Evolutionary conservation across 805 yeast species (phyloP), one percentile per base, ranked within the genome.

Genomic region (Saccharomyces jurei): DNA sequence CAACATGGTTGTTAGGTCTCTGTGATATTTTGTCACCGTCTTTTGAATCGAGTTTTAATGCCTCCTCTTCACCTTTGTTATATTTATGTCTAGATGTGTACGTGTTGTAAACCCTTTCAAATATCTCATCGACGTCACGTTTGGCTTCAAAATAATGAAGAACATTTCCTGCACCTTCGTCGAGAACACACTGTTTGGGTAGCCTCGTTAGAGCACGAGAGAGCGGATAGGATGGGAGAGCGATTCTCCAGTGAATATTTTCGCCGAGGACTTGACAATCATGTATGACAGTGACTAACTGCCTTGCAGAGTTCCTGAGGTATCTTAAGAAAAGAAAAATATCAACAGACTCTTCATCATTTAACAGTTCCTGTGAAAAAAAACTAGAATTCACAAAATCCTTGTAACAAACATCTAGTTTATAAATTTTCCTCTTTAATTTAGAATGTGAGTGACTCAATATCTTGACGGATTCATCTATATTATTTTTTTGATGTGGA

Each of bases 141-240:
- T 74, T 74, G 1, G 77, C 68, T 52, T 75, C 78, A 51, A 68
- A 69, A 56, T 76, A 78, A 46, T 74, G 70, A 21, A 72, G 68
- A 6, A 75, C 73, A n/a, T 72, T 68, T 27, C 74, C 74, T 2
- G 77, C 75, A 21, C 82, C 82, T 58, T 75, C 75, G 61, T 79
- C 82, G 36, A 71, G 67, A 6, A 74, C 63, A 56, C 78, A 76
- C 49, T 72, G 77, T 31, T 60, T 64, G 0, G 79, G 74, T n/a
- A 77, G 56, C 41, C 78, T 68, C 47, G 70, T 69, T 11, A 79
- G 51, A 0, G 80, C 76, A 53, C 79, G 64, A 3, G 58, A 48
- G 6, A 73, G 54, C 1, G 81, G 77, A 56, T 78, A 75, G 22
- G 66, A 66, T 1, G 79, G 77, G 1, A 62, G 59, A 10, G 62